Conservation (phyloP, 2,329 filamentous ascomycete species). For the Talaromyces sp. region DNA sequence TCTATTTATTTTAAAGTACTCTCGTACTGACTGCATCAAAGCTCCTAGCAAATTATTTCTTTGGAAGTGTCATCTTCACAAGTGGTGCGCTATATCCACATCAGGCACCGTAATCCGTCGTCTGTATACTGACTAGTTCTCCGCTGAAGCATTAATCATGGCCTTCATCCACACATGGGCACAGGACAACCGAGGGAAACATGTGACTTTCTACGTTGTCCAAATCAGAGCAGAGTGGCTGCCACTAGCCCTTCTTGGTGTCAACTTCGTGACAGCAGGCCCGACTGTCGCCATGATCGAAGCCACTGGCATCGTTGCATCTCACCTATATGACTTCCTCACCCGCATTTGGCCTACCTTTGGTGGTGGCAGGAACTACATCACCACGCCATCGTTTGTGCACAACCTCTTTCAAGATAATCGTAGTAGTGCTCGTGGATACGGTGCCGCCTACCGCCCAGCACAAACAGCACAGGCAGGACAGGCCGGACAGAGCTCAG, state of each 20-base stretch:
- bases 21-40: slow-evolving; percentile 31
- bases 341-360: slow-evolving; percentile 84
- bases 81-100: slow-evolving; percentile 10
- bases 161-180: slow-evolving; percentile 79
- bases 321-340: slow-evolving; percentile 87
- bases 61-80: slow-evolving; percentile 32
- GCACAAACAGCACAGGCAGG: neutral
- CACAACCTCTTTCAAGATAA: slow-evolving; percentile 57
- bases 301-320: slow-evolving; percentile 74
- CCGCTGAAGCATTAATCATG: slow-evolving; percentile 61
- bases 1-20: slow-evolving; percentile 4
- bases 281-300: slow-evolving; percentile 57
- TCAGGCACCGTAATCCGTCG: slow-evolving; percentile 2
- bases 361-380: slow-evolving; percentile 72
- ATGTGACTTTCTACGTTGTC: slow-evolving; percentile 75
- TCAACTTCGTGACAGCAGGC: slow-evolving; percentile 67
- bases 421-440: neutral
- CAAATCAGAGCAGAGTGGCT: slow-evolving; percentile 77
- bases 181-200: slow-evolving; percentile 76
- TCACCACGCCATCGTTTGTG: slow-evolving; percentile 70
- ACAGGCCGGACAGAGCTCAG: neutral
- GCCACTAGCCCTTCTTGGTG: slow-evolving; percentile 72
- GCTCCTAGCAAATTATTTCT: slow-evolving; percentile 37
- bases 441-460: neutral
- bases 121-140: neutral